Percentiles rank a stretch among this genome's conserved stretches.
Evolutionary conservation across 148 eudicot species (phyloP).

Genomic region (Nyssa sinensis): DNA sequence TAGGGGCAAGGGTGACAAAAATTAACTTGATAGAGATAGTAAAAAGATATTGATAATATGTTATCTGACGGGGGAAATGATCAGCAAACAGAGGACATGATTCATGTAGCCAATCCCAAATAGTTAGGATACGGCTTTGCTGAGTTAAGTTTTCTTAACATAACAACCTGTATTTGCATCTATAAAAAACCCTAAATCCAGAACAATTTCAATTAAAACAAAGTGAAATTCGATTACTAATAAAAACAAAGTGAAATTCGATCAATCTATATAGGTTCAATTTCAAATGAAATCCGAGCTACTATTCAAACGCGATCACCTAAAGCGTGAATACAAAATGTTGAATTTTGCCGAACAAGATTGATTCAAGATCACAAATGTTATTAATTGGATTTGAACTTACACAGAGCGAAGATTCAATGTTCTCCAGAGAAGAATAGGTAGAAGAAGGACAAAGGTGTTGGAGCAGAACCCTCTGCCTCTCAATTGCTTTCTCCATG

Average conservation of each 20-base stretch:
- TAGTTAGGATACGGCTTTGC: too few relatives aligned
- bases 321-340: too few relatives aligned
- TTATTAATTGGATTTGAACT: not conserved
- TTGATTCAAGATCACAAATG: not conserved
- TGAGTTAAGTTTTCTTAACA: too few relatives aligned
- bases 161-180: too few relatives aligned
- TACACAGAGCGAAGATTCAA: constrained; percentile 37
- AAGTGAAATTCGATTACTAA: not conserved
- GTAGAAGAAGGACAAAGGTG: constrained; percentile 45
- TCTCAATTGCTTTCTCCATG: constrained; percentile 49
- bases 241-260: not conserved
- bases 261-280: not conserved
- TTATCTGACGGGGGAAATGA: too few relatives aligned
- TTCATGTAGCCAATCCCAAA: too few relatives aligned
- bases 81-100: too few relatives aligned
- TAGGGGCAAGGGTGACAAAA: too few relatives aligned
- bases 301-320: too few relatives aligned
- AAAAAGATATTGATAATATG: too few relatives aligned
- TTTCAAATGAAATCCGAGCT: not conserved
- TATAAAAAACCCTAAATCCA: not conserved
- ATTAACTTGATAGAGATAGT: too few relatives aligned
- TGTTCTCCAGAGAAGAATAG: constrained; percentile 25
- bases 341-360: not conserved
- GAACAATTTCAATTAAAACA: not conserved
- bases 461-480: constrained; percentile 42